Evolutionary conservation across 2,329 filamentous ascomycete species (phyloP).

Genomic region (Fusarium longipes): DNA sequence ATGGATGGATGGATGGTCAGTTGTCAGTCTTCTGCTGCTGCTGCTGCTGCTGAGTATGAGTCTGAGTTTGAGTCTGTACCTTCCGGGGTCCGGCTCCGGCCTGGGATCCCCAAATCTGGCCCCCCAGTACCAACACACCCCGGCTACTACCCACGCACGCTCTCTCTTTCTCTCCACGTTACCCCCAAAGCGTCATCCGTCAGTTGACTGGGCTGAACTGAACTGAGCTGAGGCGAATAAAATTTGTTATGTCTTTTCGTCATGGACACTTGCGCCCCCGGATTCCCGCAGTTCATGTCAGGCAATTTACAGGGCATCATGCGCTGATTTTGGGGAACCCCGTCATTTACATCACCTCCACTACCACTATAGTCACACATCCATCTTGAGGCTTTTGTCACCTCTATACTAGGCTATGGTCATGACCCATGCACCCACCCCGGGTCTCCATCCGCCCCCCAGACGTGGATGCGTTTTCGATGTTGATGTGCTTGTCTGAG

Average conservation of each 20-base stretch:
- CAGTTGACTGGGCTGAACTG: conserved; percentile 7
- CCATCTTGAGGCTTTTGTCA: conserved; percentile 14
- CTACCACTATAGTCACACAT: neutral
- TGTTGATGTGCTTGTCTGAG: conserved; percentile 31
- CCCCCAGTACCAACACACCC: conserved; percentile 23
- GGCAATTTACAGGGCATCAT: conserved; percentile 40
- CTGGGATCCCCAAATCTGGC: conserved; percentile 14
- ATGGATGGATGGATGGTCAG: neutral
- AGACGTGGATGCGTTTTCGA: conserved; percentile 42
- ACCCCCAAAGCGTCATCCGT: conserved; percentile 18
- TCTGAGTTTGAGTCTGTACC: conserved; percentile 6
- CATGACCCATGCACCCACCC: conserved; percentile 34
- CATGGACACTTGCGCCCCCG: conserved; percentile 32
- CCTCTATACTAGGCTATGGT: neutral
- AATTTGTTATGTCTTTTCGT: conserved; percentile 26
- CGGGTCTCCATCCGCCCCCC: conserved; percentile 42
- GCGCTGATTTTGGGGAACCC: conserved; percentile 40
- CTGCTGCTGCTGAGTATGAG: neutral
- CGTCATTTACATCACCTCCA: neutral
- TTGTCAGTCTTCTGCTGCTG: conserved; percentile 9
- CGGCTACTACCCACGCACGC: conserved; percentile 21
- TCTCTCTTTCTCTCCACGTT: conserved; percentile 23
- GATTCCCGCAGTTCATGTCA: conserved; percentile 30
- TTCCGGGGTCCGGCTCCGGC: conserved; percentile 43
- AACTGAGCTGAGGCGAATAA: conserved; percentile 26